Conservation (phyloP, 768 basidiomycete species). For the Gymnopilus junonius region DNA sequence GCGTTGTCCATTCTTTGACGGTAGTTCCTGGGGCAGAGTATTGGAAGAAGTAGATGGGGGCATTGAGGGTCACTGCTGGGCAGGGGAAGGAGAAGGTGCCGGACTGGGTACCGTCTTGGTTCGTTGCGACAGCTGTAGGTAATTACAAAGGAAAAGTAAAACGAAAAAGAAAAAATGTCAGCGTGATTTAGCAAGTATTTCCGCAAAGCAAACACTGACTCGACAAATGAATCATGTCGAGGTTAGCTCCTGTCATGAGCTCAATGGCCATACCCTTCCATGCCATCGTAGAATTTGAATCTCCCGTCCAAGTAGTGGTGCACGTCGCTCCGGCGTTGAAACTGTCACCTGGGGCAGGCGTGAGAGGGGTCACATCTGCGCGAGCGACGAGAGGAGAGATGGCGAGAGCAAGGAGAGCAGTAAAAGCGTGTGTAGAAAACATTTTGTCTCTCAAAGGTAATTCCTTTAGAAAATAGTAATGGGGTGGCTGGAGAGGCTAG, state of each 20-base stretch:
- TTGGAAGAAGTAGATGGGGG: conserved; percentile 83
- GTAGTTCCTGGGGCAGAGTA: conserved; percentile 53
- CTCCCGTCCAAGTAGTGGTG: conserved; percentile 60
- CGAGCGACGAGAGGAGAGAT: conserved; percentile 42
- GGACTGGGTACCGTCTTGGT: conserved; percentile 63
- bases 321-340: conserved; percentile 65
- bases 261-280: conserved; percentile 80
- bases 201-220: conserved; percentile 59
- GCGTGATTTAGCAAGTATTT: no score
- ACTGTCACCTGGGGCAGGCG: conserved; percentile 60
- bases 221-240: conserved; percentile 66
- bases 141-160: background rate
- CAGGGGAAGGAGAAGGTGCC: conserved; percentile 63
- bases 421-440: conserved; percentile 41
- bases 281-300: conserved; percentile 48
- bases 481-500: conserved; percentile 1
- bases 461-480: background rate
- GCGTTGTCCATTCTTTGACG: conserved; percentile 67
- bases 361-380: conserved; percentile 62
- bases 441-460: conserved; percentile 27
- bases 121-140: conserved; percentile 59
- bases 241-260: conserved; percentile 81
- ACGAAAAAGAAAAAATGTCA: conserved; percentile 2
- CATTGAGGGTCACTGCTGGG: conserved; percentile 64
- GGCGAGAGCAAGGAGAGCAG: conserved; percentile 43